Percentiles rank a stretch among this genome's conserved stretches.
These are phyloP conservation scores for Colletotrichum sojae DNA, from an alignment of 2,329 filamentous ascomycete genomes.

Conservation along the genomic window DNA sequence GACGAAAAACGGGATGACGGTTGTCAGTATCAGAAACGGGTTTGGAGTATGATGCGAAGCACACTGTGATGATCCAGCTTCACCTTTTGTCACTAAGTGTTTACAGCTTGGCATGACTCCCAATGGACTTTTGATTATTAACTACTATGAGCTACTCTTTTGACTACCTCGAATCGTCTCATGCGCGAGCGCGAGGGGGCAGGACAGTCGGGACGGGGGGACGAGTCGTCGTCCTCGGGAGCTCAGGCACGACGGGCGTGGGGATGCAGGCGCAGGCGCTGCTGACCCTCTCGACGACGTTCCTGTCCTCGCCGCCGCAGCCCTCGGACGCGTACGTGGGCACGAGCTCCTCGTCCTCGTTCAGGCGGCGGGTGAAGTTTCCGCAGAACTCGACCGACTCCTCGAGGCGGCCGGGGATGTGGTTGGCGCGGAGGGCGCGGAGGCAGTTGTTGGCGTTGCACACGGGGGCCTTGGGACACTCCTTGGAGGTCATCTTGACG, in stretches of 20 bases:
- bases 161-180: neutral
- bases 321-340: slow-evolving; percentile 41
- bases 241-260: slow-evolving; percentile 43
- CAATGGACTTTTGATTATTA: too few relatives aligned
- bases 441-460: slow-evolving; percentile 45
- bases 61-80: too few relatives aligned
- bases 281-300: slow-evolving; percentile 42
- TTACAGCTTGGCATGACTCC: too few relatives aligned
- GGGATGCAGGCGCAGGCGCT: slow-evolving; percentile 44
- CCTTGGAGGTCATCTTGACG: slow-evolving; percentile 43
- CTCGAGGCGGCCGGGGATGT: slow-evolving; percentile 41
- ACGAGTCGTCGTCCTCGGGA: slow-evolving; percentile 45
- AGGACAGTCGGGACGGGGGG: slow-evolving; percentile 44
- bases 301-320: slow-evolving; percentile 33
- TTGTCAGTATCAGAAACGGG: too few relatives aligned
- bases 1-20: neutral
- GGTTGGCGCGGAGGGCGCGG: slow-evolving; percentile 40
- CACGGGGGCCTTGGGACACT: slow-evolving; percentile 35
- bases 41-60: too few relatives aligned
- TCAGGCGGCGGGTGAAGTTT: slow-evolving; percentile 35
- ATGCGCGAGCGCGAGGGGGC: slow-evolving; percentile 25
- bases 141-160: too few relatives aligned
- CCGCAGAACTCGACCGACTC: slow-evolving; percentile 42
- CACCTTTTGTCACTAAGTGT: too few relatives aligned
- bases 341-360: slow-evolving; percentile 35